phyloP scores from a whole-genome alignment of 441 rosid genomes.

The Corymbia calophylla region DNA sequence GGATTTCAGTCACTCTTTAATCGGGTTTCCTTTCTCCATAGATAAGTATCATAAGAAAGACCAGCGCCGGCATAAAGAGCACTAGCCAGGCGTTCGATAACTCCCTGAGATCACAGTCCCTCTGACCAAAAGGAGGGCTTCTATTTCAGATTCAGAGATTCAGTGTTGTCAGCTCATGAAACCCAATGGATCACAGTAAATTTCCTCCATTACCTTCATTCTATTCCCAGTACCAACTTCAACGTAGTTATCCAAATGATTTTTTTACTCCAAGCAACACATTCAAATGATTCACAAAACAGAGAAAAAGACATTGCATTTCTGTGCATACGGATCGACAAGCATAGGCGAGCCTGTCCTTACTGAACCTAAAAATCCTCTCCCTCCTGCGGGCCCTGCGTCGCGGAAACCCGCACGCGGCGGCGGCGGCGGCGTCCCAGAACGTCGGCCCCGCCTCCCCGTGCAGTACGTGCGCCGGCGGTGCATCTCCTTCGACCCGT shows the following conservation, averaged over 20 bases:
- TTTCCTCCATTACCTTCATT: not conserved
- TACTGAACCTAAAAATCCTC: not conserved
- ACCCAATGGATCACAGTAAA: not conserved
- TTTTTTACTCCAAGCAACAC: not conserved
- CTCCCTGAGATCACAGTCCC: not conserved
- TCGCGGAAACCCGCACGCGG: constrained; percentile 16
- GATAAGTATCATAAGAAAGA: not conserved
- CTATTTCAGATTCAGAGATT: not conserved
- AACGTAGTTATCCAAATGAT: not conserved
- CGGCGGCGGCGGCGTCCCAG: not conserved
- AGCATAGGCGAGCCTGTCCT: not conserved
- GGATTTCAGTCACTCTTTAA: not conserved
- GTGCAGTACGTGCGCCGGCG: not conserved
- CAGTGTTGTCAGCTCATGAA: not conserved
- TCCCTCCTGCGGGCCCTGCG: constrained; percentile 10
- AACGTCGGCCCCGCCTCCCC: not conserved
- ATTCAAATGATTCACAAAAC: not conserved
- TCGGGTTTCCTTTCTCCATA: not conserved
- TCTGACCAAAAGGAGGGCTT: not conserved
- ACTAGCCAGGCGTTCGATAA: not conserved
- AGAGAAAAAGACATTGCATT: not conserved
- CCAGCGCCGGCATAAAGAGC: not conserved
- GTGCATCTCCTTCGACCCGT: not conserved
- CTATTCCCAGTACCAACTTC: not conserved
- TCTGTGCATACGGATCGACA: not conserved